Conservation (phyloP, 495 filamentous ascomycete species). For the Podospora anserina region DNA sequence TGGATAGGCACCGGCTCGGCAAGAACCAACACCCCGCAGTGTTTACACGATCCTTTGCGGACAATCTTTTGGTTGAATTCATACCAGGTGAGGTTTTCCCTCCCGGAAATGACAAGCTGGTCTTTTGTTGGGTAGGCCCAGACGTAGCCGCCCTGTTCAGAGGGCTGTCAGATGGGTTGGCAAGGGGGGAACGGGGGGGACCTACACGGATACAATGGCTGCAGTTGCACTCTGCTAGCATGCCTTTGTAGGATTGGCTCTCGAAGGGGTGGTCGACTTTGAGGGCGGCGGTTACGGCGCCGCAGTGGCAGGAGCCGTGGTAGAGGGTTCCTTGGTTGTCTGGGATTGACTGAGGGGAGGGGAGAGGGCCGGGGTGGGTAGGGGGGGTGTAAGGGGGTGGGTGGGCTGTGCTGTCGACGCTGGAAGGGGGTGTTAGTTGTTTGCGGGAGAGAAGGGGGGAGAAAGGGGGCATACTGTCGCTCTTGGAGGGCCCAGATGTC, state of each 20-base stretch:
- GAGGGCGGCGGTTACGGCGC: slow-evolving; percentile 42
- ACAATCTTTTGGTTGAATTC: slow-evolving; percentile 27
- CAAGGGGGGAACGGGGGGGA: not conserved
- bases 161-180: not conserved
- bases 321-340: slow-evolving; percentile 40
- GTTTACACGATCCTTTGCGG: slow-evolving; percentile 44
- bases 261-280: slow-evolving; percentile 35
- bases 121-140: slow-evolving; percentile 38
- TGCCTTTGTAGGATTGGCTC: slow-evolving; percentile 27
- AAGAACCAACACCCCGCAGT: slow-evolving; percentile 39
- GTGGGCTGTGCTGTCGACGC: slow-evolving; percentile 36
- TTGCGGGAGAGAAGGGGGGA: not conserved
- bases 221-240: slow-evolving; percentile 42
- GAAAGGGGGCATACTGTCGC: slow-evolving; percentile 25
- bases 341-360: slow-evolving; percentile 27
- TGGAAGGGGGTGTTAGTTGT: slow-evolving; percentile 13
- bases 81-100: slow-evolving; percentile 39
- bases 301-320: slow-evolving; percentile 53
- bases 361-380: slow-evolving; percentile 39
- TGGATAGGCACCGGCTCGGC: slow-evolving; percentile 23
- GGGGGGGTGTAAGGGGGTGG: slow-evolving; percentile 32
- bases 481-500: slow-evolving; percentile 35
- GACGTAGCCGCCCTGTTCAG: slow-evolving; percentile 24
- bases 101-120: slow-evolving; percentile 33
- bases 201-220: slow-evolving; percentile 44